phyloP scores from a whole-genome alignment of 768 basidiomycete genomes.

The Dioszegia aurantiaca region DNA sequence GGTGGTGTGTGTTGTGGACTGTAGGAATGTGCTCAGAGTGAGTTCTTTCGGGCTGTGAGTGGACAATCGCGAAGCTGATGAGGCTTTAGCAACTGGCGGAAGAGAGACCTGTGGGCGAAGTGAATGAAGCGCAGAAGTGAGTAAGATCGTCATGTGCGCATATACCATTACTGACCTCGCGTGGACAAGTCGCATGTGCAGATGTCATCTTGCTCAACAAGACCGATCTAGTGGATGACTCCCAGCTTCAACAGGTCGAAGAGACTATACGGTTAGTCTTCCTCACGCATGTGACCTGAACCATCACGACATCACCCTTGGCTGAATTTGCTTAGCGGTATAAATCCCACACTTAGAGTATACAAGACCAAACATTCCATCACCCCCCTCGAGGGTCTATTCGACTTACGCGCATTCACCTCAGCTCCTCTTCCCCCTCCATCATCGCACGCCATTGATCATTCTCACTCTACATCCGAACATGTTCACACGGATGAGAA shows the following conservation, averaged over 20 bases:
- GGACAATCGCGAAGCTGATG: neutral
- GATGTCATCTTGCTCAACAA: conserved; percentile 94
- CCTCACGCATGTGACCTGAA: neutral
- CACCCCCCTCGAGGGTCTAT: conserved; percentile 71
- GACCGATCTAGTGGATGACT: conserved; percentile 65
- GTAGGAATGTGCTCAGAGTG: conserved; percentile 63
- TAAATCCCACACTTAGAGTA: conserved; percentile 78
- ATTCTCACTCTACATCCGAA: no score
- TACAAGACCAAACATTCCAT: conserved; percentile 67
- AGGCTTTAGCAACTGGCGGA: conserved; percentile 75
- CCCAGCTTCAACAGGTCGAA: conserved; percentile 59
- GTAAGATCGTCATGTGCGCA: no score
- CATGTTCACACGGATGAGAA: no score
- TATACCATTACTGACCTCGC: no score
- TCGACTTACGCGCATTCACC: conserved; percentile 71
- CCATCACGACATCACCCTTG: neutral
- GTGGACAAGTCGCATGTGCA: conserved; percentile 88
- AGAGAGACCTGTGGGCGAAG: conserved; percentile 63
- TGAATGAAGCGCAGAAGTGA: conserved; percentile 78
- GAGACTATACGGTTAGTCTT: conserved; percentile 57
- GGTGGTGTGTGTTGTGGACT: conserved; percentile 89
- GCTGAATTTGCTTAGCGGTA: conserved; percentile 40
- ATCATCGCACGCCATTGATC: no score
- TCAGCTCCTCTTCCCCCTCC: conserved; percentile 7
- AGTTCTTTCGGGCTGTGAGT: neutral